Evolutionary conservation across 2,329 filamentous ascomycete species (phyloP), one percentile per base, ranked within the genome.

Genomic region (Pseudocercospora vitis): DNA sequence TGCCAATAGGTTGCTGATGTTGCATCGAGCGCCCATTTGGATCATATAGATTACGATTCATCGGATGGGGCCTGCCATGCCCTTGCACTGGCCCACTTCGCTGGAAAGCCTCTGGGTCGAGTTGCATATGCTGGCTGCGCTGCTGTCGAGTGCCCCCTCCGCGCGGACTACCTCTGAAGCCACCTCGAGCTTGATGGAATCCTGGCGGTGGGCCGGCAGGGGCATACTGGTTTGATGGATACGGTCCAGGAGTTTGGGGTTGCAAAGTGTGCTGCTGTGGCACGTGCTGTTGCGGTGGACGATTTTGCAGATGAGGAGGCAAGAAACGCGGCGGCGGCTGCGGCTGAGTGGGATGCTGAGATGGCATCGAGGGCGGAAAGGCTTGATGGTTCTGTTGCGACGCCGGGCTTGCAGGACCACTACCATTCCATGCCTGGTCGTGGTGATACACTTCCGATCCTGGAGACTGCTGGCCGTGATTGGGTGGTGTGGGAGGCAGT

Each of bases 21-120:
- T 59, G 57, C 12, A 42, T 33, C 7, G 48, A 50, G 12, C 52
- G 50, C 26, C 52, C 49, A 33, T 63, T 63, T 12, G 67, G 65
- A 46, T 68, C 60, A 50, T 62, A 69, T 12, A 68, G 49, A 37
- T 64, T 62, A 19, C 63, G 64, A 39, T 52, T 48, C 7, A 44
- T 40, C 24, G 49, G 50, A 14, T 53, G 52, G 18, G 56, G 59
- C 31, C 55, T 56, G 16, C 47, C 53, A 21, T 59, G 55, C 23
- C 54, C 50, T 45, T 57, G 62, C 35, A 55, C 39, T 21, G 57
- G 55, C 9, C 55, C 60, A 7, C 65, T 62, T n/a, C 65, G 62
- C n/a, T 60, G 57, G 31, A 69, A 69, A 9, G 64, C 62, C 53
- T 66, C 61, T 9, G 68, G 66, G 35, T 70, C 66, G 11, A 67